Conservation (phyloP, 768 basidiomycete species). For the Lactifluus piperatus region DNA sequence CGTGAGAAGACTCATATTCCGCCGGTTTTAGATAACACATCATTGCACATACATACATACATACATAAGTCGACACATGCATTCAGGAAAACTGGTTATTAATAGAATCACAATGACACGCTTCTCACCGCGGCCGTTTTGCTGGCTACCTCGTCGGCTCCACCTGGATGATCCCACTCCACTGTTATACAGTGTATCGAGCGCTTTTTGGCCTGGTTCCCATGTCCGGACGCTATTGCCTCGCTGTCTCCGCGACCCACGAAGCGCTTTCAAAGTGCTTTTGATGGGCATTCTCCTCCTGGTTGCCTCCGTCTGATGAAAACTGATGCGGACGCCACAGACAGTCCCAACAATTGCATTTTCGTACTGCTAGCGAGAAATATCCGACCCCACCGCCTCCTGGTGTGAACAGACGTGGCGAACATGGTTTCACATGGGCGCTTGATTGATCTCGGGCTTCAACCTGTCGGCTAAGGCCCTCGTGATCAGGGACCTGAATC, state of each 20-base stretch:
- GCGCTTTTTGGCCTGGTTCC: not conserved
- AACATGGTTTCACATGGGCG: constrained; percentile 15
- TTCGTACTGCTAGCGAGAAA: not conserved
- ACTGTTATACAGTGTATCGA: not conserved
- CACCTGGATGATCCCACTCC: not conserved
- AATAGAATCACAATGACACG: constrained; percentile 14
- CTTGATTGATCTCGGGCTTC: constrained; percentile 6
- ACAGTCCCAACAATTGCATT: not conserved
- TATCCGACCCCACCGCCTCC: constrained; percentile 10
- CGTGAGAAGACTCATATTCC: not conserved
- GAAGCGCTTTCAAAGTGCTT: not conserved
- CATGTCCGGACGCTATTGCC: not conserved
- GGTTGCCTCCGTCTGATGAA: not conserved
- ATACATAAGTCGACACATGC: constrained; percentile 15
- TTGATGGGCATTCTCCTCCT: not conserved
- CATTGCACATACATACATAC: constrained; percentile 14
- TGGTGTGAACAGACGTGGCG: constrained; percentile 1
- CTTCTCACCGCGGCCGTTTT: constrained; percentile 3
- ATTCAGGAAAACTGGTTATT: constrained; percentile 18
- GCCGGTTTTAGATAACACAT: constrained; percentile 3
- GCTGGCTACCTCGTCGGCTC: not conserved
- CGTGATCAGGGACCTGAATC: constrained; percentile 16
- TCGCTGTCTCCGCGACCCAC: not conserved
- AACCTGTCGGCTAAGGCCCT: constrained; percentile 2
- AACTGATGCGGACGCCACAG: constrained; percentile 8